Evolutionary conservation across 768 basidiomycete genomes (phyloP).

Genomic region (Hericium alpestre): DNA sequence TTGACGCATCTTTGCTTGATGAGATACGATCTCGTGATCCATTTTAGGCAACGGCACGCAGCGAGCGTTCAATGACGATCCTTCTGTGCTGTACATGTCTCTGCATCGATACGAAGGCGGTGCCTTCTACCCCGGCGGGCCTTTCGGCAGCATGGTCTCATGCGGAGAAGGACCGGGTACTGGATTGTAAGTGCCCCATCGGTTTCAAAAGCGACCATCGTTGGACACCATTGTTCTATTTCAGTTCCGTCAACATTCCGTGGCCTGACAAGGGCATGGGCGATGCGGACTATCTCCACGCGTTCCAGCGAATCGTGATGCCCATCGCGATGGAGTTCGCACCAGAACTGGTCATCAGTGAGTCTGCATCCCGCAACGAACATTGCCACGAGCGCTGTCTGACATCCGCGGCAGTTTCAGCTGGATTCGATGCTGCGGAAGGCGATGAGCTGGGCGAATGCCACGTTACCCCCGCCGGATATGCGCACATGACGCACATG

Average conservation of each 20-base stretch:
- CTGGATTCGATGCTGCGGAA: slow-evolving; percentile 92
- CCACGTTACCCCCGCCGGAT: slow-evolving; percentile 82
- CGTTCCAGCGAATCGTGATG: slow-evolving; percentile 93
- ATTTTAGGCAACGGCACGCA: slow-evolving; percentile 89
- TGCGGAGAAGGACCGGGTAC: slow-evolving; percentile 76
- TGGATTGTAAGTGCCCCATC: slow-evolving; percentile 58
- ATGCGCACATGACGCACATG: slow-evolving; percentile 99
- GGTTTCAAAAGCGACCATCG: background rate
- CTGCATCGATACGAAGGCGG: slow-evolving; percentile 92
- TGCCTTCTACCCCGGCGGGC: slow-evolving; percentile 84
- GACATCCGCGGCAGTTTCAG: slow-evolving; percentile 57
- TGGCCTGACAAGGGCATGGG: slow-evolving; percentile 86
- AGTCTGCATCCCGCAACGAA: slow-evolving; percentile 19
- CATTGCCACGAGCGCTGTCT: background rate
- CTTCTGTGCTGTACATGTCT: slow-evolving; percentile 85
- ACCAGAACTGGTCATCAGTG: slow-evolving; percentile 93
- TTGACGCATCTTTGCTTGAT: background rate
- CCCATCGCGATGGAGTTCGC: slow-evolving; percentile 95
- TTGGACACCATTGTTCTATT: slow-evolving; percentile 4
- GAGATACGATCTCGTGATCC: too few relatives aligned
- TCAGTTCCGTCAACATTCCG: slow-evolving; percentile 88
- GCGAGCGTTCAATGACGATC: slow-evolving; percentile 89
- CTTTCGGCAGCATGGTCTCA: slow-evolving; percentile 79
- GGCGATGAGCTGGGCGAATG: slow-evolving; percentile 92
- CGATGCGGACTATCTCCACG: slow-evolving; percentile 93